A percentile compares a stretch with the other conserved stretches of the same genome.
Evolutionary conservation across 306 rosid genomes (phyloP).

Genomic region (Betula pendula): DNA sequence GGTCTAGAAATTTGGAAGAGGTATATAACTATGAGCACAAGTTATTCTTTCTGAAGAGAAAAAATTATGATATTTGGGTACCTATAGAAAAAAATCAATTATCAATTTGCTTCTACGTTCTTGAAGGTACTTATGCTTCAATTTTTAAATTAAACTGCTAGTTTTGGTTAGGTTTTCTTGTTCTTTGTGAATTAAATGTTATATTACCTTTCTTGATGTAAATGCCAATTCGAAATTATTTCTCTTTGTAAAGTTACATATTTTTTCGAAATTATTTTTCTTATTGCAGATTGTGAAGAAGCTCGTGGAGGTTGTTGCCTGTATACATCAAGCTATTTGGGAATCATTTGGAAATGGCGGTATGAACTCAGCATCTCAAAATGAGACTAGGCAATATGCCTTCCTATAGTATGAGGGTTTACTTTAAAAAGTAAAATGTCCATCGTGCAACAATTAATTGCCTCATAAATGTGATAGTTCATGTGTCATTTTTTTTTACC

Average conservation of each 20-base stretch:
- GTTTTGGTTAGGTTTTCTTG: background rate
- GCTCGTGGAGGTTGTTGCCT: slow-evolving; percentile 64
- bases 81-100: slow-evolving; percentile 13
- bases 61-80: slow-evolving; percentile 11
- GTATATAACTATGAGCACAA: slow-evolving; percentile 46
- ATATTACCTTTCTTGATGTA: background rate
- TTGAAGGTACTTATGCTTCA: background rate
- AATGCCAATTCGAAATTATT: background rate
- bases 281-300: slow-evolving; percentile 85
- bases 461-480: background rate
- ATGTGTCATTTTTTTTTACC: background rate
- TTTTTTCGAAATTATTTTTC: slow-evolving; percentile 20
- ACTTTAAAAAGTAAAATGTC: no score
- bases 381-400: background rate
- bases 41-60: slow-evolving; percentile 14
- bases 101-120: background rate
- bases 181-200: no score
- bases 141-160: background rate
- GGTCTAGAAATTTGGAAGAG: slow-evolving; percentile 86
- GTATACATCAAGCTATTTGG: slow-evolving; percentile 60
- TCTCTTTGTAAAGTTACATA: slow-evolving; percentile 11
- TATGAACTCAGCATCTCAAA: slow-evolving; percentile 35
- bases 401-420: background rate
- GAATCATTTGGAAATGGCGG: slow-evolving; percentile 73
- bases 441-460: background rate